Conservation (phyloP, 306 rosid genomes). For the Cucurbita maxima region DNA sequence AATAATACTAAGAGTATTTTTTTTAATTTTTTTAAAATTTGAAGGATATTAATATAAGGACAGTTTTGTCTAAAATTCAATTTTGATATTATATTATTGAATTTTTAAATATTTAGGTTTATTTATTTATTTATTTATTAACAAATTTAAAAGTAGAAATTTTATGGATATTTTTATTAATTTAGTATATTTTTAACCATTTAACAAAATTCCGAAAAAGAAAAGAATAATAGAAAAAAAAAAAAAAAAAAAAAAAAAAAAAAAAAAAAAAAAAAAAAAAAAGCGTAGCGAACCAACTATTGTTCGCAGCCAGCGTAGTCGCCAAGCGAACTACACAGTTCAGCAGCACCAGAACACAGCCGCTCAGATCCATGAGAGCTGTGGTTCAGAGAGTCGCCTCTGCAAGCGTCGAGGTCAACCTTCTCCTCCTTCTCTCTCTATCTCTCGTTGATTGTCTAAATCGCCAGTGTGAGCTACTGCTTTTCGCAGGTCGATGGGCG, state of each 20-base stretch:
- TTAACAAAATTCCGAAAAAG: background rate
- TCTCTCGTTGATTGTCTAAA: background rate
- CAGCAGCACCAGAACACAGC: slow-evolving; percentile 2
- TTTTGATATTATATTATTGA: too few relatives aligned
- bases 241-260: background rate
- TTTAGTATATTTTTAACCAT: background rate
- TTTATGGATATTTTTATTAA: too few relatives aligned
- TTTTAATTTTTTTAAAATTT: too few relatives aligned
- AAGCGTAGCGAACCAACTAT: background rate
- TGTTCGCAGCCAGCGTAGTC: slow-evolving; percentile 5
- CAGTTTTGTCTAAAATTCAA: too few relatives aligned
- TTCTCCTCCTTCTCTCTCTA: background rate
- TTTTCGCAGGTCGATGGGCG: slow-evolving; percentile 63
- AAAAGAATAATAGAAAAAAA: too few relatives aligned
- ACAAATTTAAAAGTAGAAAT: too few relatives aligned
- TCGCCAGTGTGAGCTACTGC: slow-evolving; percentile 3
- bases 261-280: background rate
- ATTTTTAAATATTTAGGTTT: too few relatives aligned
- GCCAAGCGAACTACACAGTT: background rate
- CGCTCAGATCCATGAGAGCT: slow-evolving; percentile 64
- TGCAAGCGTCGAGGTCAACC: slow-evolving; percentile 60
- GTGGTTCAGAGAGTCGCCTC: slow-evolving; percentile 82
- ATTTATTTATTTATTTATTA: too few relatives aligned
- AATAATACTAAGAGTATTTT: too few relatives aligned
- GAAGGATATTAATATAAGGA: too few relatives aligned